Percentiles rank a stretch among this genome's conserved stretches.
Evolutionary conservation across 1,284 basidiomycete species (phyloP).

Genomic region (Acaromyces ingoldii): DNA sequence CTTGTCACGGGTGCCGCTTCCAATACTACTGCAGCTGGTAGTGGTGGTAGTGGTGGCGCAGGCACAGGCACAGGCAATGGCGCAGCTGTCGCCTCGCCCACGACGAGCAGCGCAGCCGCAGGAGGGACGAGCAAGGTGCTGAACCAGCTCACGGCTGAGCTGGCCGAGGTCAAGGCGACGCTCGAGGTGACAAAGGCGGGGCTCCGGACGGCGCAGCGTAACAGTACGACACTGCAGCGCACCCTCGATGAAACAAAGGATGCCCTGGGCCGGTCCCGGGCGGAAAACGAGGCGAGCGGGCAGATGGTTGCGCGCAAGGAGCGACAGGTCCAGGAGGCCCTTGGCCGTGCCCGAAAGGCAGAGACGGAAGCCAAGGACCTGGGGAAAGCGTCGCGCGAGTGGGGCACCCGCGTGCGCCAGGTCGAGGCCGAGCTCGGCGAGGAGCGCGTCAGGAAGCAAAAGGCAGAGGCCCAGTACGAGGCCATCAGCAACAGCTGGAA

Average conservation of each 20-base stretch:
- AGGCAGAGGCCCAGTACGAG: conserved; percentile 34
- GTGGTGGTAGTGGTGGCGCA: not conserved
- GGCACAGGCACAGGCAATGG: not conserved
- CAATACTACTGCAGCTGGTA: not conserved
- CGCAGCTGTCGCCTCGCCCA: no score
- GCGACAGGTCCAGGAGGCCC: conserved; percentile 66
- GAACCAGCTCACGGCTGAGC: conserved; percentile 24
- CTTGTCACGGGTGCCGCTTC: not conserved
- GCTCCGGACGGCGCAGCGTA: conserved; percentile 68
- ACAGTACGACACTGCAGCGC: conserved; percentile 66
- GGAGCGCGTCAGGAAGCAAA: conserved; percentile 19
- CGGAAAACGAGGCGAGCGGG: conserved; percentile 78
- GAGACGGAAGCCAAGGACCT: conserved; percentile 46
- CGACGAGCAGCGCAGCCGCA: not conserved
- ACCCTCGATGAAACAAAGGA: conserved; percentile 81
- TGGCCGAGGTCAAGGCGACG: conserved; percentile 37
- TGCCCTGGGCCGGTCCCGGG: conserved; percentile 67
- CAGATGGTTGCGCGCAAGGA: conserved; percentile 81
- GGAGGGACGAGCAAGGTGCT: conserved; percentile 24
- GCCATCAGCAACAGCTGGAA: conserved; percentile 28
- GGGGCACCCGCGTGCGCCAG: conserved; percentile 37
- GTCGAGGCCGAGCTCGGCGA: conserved; percentile 38
- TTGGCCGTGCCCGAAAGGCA: conserved; percentile 45
- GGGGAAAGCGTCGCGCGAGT: conserved; percentile 34
- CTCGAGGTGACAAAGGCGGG: conserved; percentile 76